Conservation (phyloP, 352 stramenopile genomes). For the Globisporangium paroecandrum region DNA sequence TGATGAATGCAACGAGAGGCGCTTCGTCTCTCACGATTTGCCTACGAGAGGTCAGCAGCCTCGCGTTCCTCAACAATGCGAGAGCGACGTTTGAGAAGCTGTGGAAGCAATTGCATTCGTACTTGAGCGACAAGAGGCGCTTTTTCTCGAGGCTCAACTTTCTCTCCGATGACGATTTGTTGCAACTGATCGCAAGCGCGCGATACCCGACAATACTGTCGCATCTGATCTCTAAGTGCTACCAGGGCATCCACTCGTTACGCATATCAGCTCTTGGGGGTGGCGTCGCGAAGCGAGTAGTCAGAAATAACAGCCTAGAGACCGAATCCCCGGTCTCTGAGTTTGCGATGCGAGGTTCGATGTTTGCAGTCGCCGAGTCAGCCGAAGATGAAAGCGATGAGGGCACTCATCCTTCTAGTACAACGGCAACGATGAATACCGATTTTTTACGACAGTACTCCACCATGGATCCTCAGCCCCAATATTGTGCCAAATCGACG, state of each 20-base stretch:
- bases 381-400: slow-evolving; percentile 13
- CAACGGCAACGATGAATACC: background rate
- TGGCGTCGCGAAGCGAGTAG: background rate
- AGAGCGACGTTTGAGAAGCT: slow-evolving; percentile 47
- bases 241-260: slow-evolving; percentile 36
- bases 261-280: slow-evolving; percentile 20
- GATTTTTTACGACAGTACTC: background rate
- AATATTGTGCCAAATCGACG: slow-evolving; percentile 36
- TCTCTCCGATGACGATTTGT: slow-evolving; percentile 56
- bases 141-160: slow-evolving; percentile 63
- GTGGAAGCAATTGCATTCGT: slow-evolving; percentile 49
- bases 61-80: slow-evolving; percentile 41
- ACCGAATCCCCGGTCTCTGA: background rate
- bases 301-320: background rate
- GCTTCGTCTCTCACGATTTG: slow-evolving; percentile 49
- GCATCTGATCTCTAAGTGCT: slow-evolving; percentile 51
- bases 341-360: background rate
- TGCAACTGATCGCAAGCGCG: slow-evolving; percentile 50
- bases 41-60: slow-evolving; percentile 55
- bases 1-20: slow-evolving; percentile 56
- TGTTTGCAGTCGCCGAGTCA: slow-evolving; percentile 12
- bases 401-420: background rate
- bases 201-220: slow-evolving; percentile 30
- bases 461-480: background rate
- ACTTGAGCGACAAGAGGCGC: slow-evolving; percentile 56